These are phyloP conservation scores for Chlamydomonas sp. DNA, from an alignment of 139 green algal species.

Conservation along the genomic window DNA sequence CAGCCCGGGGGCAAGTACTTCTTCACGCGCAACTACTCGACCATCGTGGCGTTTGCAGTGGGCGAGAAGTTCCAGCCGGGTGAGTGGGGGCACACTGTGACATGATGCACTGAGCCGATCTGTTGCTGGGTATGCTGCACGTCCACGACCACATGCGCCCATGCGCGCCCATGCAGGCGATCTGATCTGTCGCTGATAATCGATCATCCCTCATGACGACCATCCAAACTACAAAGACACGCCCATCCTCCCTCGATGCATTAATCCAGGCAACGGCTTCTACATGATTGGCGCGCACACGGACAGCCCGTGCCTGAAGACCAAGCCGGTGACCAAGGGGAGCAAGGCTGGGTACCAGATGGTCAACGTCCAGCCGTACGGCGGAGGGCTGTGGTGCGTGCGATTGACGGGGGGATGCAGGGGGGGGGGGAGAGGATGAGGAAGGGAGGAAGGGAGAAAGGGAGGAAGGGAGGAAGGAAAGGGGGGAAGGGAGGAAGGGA, in stretches of 20 bases:
- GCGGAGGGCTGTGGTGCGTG: constrained; percentile 91
- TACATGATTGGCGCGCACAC: constrained; percentile 93
- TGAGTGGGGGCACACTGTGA: neutral
- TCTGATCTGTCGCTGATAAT: too few species aligned
- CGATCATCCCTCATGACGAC: neutral
- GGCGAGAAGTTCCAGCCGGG: constrained; percentile 60
- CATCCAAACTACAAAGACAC: too few species aligned
- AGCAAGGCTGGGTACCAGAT: constrained; percentile 48
- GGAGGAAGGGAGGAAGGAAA: too few species aligned
- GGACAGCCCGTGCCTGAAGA: constrained; percentile 81
- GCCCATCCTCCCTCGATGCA: too few species aligned
- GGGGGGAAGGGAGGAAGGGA: too few species aligned
- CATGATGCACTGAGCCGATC: too few species aligned
- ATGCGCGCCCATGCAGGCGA: too few species aligned
- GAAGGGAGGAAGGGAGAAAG: too few species aligned
- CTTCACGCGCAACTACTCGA: constrained; percentile 88
- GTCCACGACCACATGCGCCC: too few species aligned
- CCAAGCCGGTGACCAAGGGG: constrained; percentile 32
- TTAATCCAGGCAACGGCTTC: constrained; percentile 70
- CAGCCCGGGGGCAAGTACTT: constrained; percentile 76
- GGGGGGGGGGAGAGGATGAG: too few species aligned
- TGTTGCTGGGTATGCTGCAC: too few species aligned
- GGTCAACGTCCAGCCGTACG: constrained; percentile 90
- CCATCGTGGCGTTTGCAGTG: constrained; percentile 88
- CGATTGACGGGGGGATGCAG: too few species aligned